These are phyloP conservation scores for Mortierella sp. DNA, from an alignment of 371 early-diverging fungal genomes.

Conservation along the genomic window DNA sequence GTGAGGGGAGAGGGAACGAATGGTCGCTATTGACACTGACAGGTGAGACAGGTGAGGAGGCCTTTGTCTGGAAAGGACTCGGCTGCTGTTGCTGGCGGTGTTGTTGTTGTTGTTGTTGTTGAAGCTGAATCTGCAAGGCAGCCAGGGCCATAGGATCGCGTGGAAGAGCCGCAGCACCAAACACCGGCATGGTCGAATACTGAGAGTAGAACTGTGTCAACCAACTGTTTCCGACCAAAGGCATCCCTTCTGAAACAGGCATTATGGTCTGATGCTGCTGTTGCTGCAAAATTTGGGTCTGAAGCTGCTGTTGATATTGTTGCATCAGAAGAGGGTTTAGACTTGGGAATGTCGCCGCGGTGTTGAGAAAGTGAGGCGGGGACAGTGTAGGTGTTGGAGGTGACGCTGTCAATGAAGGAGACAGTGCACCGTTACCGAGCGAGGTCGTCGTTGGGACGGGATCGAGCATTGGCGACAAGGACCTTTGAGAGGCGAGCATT, in stretches of 20 bases:
- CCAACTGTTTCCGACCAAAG: slow-evolving; percentile 22
- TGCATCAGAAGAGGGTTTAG: slow-evolving; percentile 38
- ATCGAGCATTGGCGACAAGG: slow-evolving; percentile 27
- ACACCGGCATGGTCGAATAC: slow-evolving; percentile 21
- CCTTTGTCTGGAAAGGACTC: slow-evolving; percentile 10
- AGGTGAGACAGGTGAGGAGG: slow-evolving; percentile 15
- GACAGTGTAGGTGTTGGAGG: slow-evolving; percentile 44
- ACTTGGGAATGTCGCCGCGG: slow-evolving; percentile 12
- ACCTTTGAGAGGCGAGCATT: slow-evolving; percentile 25
- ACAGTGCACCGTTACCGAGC: slow-evolving; percentile 26
- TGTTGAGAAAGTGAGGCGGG: slow-evolving; percentile 26
- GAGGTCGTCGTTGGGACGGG: slow-evolving; percentile 11
- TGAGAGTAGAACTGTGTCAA: slow-evolving; percentile 29
- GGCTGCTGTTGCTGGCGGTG: not conserved
- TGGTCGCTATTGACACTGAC: slow-evolving; percentile 1
- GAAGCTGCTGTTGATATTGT: slow-evolving; percentile 49
- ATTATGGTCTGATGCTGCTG: slow-evolving; percentile 2
- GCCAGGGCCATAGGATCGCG: slow-evolving; percentile 27
- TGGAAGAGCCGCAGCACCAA: slow-evolving; percentile 8
- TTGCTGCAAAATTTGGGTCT: slow-evolving; percentile 11
- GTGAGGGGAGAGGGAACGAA: slow-evolving; percentile 4
- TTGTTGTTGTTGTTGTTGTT: slow-evolving; percentile 15
- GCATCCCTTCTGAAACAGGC: slow-evolving; percentile 5
- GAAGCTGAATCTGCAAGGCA: slow-evolving; percentile 17
- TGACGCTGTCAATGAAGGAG: slow-evolving; percentile 47